Evolutionary conservation across 208 protist genomes (phyloP), one percentile per base, ranked within the genome.

Genomic region (Wallacemonas rigidus): DNA sequence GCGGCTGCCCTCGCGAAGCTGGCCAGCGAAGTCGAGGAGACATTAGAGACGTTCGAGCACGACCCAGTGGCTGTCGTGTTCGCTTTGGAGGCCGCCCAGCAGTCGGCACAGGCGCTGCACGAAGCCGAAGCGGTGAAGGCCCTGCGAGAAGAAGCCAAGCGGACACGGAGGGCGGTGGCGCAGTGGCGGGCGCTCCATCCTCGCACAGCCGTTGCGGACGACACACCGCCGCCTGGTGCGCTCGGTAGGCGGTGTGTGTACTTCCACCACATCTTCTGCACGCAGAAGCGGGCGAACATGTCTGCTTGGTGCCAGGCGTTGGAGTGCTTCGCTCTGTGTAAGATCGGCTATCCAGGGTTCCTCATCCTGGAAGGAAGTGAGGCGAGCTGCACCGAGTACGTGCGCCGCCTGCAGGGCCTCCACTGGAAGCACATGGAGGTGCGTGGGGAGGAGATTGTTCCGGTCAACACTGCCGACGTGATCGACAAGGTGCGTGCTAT

Each of bases 361-460:
- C 36, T 69, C 6, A 38, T 69, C 12, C 14, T 69, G 3, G 63
- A 69, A 26, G 63, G 63, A 5, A 7, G 36, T 15, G 63, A 69
- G 63, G 15, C 6, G 35, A 43, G 63, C 63, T 54, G 44, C 48
- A 57, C 47, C 26, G 63, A 69, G 63, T 69, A 69, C 63, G 63
- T 69, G 35, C 63, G 63, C 6, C 50, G 63, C 9, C 50, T 69
- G 48, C 63, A 69, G 26, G 48, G 63, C 4, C 63, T 69, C n/a
- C 63, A 57, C 48, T 69, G 63, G 63, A 69, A 69, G 63, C 63
- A 57, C 63, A 69, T 69, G 63, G 63, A 57, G 44, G 63, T 69
- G 48, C 63, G 63, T 14, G 63, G 63, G 26, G 63, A 69, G 63
- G 63, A 69, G 48, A 15, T 54, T 3, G 14, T 57, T 12, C 63